Base-by-base conservation (phyloP, 1,284 basidiomycete species). In the Ceraceosorus guamensis region DNA sequence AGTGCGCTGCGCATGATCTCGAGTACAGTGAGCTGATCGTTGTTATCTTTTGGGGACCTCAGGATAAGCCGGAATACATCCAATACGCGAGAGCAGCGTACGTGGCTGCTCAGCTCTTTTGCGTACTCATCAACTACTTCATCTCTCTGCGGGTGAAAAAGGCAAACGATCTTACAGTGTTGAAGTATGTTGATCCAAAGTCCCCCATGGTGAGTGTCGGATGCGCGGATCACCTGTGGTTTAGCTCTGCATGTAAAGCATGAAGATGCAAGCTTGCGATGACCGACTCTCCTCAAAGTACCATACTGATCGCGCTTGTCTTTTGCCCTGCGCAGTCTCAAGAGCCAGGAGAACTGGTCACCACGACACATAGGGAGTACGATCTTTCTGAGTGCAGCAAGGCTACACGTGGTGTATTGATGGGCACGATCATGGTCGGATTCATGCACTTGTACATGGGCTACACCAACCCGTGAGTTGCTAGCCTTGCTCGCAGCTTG, bases 321-420 rank as follows among this genome's bases (percentile, higher is more conserved):
- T 8, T 39, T 35, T 10, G 14, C 6, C 14, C 55, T 14, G 30
- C 55, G 44, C 56, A 60, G 64, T 83, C 84, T 16, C 78, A 84
- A 62, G 86, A 88, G 57, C 83, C 85, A 24, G 86, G 87, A 45
- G 83, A 87, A 73, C 83, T 93, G 6, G 83, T 92, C 32, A 90
- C 87, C n/a, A 95, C 91, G 6, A 97, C 92, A 24, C 84, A 91
- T 59, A 82, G 85, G 57, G 93, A 97, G 76, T 98, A 98, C 68
- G 92, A 98, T 78, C 83, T 96, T 13, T 79, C 82, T 4, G 88
- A 97, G 77, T 84, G 84, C 3, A 87, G 86, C 56, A 91, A 95
- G 81, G 82, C 87, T n/a, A 86, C 91, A 61, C 77, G 85, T 13
- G 73, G 77, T 34, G 70, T 78, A 35, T 56, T 78, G 32, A 78